Conservation (phyloP, 176 grass and related monocot species). For the Ampelocalamus luodianensis region DNA sequence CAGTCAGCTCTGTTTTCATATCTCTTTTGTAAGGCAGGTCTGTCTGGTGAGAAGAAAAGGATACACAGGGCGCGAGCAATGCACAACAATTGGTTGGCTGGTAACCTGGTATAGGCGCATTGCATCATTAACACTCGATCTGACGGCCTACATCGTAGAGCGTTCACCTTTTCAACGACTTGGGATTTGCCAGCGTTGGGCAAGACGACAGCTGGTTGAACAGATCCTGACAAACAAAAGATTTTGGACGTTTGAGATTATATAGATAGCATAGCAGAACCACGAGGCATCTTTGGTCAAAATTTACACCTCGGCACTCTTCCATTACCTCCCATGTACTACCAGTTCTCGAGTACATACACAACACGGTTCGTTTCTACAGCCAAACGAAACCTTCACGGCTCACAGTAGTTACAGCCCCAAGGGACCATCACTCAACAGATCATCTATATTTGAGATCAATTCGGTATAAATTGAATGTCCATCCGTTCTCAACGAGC, state of each 20-base stretch:
- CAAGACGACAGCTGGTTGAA: neutral
- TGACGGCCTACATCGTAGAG: neutral
- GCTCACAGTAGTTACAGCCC: neutral
- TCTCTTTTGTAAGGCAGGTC: too few species aligned
- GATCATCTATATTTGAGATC: conserved; percentile 54
- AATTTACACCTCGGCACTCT: conserved; percentile 41
- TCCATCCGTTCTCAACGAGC: conserved; percentile 54
- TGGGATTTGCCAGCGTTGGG: neutral
- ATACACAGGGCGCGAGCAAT: too few species aligned
- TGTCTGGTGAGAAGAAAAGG: too few species aligned
- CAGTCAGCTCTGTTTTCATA: too few species aligned
- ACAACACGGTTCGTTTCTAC: neutral
- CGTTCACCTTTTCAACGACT: neutral
- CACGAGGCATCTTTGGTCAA: neutral
- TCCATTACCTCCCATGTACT: conserved; percentile 14
- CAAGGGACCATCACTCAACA: conserved; percentile 34
- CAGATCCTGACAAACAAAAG: neutral
- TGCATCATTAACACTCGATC: too few species aligned
- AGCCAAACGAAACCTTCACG: conserved; percentile 14
- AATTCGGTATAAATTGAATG: conserved; percentile 60
- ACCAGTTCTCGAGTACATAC: conserved; percentile 9
- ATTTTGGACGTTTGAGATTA: neutral
- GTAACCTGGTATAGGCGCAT: too few species aligned
- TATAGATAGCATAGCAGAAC: neutral
- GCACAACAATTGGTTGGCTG: too few species aligned